Evolutionary conservation across 1,284 basidiomycete genomes (phyloP), one percentile per base, ranked within the genome.

Genomic region (Heterobasidion irregulare): DNA sequence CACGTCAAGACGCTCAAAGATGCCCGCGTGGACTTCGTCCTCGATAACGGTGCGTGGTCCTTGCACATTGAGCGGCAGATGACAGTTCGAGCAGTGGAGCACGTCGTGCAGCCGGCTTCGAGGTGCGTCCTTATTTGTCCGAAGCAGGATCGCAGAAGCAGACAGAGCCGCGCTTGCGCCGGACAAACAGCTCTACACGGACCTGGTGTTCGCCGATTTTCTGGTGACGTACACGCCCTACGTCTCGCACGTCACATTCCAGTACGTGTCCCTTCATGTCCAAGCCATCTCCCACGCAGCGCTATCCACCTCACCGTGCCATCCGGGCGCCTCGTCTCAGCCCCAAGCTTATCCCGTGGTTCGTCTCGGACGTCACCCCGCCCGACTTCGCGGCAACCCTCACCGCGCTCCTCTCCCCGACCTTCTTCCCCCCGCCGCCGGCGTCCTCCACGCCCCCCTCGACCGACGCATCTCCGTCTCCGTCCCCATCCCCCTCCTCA

Each of bases 171-270:
- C 26, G 4, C 26, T 26, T 26, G 26, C 26, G 26, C 4, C 26
- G 26, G 6, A 26, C 6, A 26, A 26, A 26, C 2, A 50, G 89
- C 75, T 98, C 13, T 94, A 92, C 69, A 97, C 95, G 1, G 97
- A 98, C 66, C 73, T 98, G 35, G 84, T 98, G 18, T 86, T 99
- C 60, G 96, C 95, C 41, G 96, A 99, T 67, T 98, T 97, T 67
- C 72, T 98, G 35, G 79, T 97, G 16, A 91, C 91, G 0, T 84
- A 86, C 64, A 95, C 94, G 0, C 89, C 92, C 1, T 87, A 88
- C 65, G 83, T 92, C 50, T 78, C 79, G 8, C 79, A 82, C 63
- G 87, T 94, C 15, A 83, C 92, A 53, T 96, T 97, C 73, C 94
- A 97, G 93, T 94, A 61, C 56, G 89, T 74, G 16, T 18, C 34